Evolutionary conservation across 306 rosid species (phyloP).

Genomic region (Gynostemma pentaphyllum): DNA sequence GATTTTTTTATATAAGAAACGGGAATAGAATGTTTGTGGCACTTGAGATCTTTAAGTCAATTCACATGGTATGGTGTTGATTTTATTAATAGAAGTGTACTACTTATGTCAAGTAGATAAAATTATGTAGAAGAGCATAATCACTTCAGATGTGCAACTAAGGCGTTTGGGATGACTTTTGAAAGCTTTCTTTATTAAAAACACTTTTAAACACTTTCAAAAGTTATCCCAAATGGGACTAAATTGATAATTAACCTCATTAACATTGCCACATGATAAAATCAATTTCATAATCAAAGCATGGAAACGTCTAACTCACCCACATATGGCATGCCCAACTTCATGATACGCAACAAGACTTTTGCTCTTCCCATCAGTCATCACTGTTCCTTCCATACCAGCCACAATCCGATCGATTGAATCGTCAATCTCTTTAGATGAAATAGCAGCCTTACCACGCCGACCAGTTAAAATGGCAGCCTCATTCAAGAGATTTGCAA

Average conservation of each 20-base stretch:
- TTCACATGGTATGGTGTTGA: neutral
- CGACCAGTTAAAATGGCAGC: slow-evolving; percentile 96
- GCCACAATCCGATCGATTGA: slow-evolving; percentile 97
- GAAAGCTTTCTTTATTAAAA: no score
- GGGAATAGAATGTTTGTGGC: no score
- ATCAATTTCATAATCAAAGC: neutral
- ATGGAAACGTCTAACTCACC: slow-evolving; percentile 40
- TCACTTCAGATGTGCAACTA: neutral
- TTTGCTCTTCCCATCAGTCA: slow-evolving; percentile 98
- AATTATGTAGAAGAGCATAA: neutral
- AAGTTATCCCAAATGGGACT: no score
- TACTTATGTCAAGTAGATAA: neutral
- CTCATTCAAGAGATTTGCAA: slow-evolving; percentile 93
- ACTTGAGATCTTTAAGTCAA: neutral
- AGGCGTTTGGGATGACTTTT: no score
- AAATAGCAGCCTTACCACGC: slow-evolving; percentile 75
- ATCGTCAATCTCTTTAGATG: slow-evolving; percentile 93
- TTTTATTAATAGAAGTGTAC: neutral
- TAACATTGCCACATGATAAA: neutral
- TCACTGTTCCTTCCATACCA: slow-evolving; percentile 99
- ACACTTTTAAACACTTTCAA: no score
- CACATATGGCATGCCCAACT: slow-evolving; percentile 97
- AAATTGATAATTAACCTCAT: neutral
- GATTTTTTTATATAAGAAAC: neutral
- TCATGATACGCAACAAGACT: slow-evolving; percentile 94